Conservation (phyloP, 23 red algal genomes). For the Gracilaria domingensis region DNA sequence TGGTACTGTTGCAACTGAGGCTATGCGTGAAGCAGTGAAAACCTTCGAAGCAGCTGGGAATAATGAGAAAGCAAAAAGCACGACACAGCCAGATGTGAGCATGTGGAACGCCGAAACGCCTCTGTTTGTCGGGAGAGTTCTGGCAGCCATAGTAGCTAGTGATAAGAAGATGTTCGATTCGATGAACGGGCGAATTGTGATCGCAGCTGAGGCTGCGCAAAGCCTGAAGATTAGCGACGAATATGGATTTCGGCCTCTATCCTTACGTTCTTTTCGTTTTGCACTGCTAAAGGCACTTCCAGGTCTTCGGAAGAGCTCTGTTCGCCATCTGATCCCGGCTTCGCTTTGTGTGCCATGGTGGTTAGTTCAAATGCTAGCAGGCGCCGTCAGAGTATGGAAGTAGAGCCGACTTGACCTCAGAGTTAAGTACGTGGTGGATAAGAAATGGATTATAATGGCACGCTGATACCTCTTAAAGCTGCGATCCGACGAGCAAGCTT, state of each 20-base stretch:
- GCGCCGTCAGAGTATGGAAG: slow-evolving; percentile 16
- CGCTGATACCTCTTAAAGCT: slow-evolving; percentile 56
- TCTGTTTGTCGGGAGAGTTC: slow-evolving; percentile 68
- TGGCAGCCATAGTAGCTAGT: slow-evolving; percentile 46
- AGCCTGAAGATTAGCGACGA: slow-evolving; percentile 29
- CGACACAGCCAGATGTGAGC: not conserved
- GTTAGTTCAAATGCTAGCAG: not conserved
- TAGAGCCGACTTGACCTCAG: not conserved
- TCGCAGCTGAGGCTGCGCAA: slow-evolving; percentile 36
- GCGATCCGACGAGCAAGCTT: slow-evolving; percentile 57
- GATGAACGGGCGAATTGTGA: slow-evolving; percentile 28
- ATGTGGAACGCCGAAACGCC: slow-evolving; percentile 71
- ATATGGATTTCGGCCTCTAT: slow-evolving; percentile 46
- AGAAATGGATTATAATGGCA: slow-evolving; percentile 13
- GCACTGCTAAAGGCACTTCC: not conserved
- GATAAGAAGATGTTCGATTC: slow-evolving; percentile 5
- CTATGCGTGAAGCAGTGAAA: slow-evolving; percentile 6
- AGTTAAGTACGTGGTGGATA: not conserved
- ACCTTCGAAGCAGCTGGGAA: not conserved
- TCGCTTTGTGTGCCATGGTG: slow-evolving; percentile 30
- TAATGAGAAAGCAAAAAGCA: not conserved
- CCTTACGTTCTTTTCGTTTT: slow-evolving; percentile 32
- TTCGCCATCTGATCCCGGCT: slow-evolving; percentile 24
- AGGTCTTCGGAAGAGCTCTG: not conserved
- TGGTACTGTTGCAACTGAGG: slow-evolving; percentile 62